Evolutionary conservation across 176 grass and related monocot genomes (phyloP).

Genomic region (Lolium multiflorum): DNA sequence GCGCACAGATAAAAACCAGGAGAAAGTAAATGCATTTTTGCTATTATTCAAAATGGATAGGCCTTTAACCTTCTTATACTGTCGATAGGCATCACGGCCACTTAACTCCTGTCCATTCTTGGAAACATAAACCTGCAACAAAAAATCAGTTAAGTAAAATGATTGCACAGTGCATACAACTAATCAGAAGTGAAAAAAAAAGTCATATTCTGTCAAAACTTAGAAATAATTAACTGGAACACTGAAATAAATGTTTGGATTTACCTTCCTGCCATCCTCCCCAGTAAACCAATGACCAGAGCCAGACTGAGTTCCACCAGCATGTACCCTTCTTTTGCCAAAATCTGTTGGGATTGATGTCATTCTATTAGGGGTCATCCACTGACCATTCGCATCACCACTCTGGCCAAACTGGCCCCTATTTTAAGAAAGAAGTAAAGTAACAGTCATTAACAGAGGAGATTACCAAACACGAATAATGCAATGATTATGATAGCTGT

Average conservation of each 20-base stretch:
- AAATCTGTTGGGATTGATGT: conserved; percentile 60
- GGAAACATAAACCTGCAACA: conserved; percentile 78
- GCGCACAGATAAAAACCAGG: conserved; percentile 35
- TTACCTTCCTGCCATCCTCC: conserved; percentile 76
- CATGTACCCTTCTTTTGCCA: conserved; percentile 73
- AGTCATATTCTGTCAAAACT: background rate
- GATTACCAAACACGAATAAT: conserved; percentile 15
- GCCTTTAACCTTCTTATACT: conserved; percentile 67
- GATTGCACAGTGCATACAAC: background rate
- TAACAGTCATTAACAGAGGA: conserved; percentile 27
- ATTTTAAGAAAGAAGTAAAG: conserved; percentile 10
- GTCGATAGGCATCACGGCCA: conserved; percentile 70
- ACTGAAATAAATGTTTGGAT: background rate
- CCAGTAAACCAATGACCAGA: conserved; percentile 90
- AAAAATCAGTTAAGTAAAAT: conserved; percentile 41
- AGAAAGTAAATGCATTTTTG: conserved; percentile 8
- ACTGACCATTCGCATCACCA: conserved; percentile 35
- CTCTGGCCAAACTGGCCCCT: conserved; percentile 48
- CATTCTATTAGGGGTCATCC: conserved; percentile 48
- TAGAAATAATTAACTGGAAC: conserved; percentile 7
- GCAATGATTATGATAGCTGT: background rate
- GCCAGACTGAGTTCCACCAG: conserved; percentile 59
- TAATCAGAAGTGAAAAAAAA: conserved; percentile 15
- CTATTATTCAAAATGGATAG: background rate
- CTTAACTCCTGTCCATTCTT: conserved; percentile 82